A percentile compares a stretch with the other conserved stretches of the same genome.
These are phyloP conservation scores for Trichoderma parareesei DNA, from an alignment of 495 filamentous ascomycete species.

Conservation along the genomic window DNA sequence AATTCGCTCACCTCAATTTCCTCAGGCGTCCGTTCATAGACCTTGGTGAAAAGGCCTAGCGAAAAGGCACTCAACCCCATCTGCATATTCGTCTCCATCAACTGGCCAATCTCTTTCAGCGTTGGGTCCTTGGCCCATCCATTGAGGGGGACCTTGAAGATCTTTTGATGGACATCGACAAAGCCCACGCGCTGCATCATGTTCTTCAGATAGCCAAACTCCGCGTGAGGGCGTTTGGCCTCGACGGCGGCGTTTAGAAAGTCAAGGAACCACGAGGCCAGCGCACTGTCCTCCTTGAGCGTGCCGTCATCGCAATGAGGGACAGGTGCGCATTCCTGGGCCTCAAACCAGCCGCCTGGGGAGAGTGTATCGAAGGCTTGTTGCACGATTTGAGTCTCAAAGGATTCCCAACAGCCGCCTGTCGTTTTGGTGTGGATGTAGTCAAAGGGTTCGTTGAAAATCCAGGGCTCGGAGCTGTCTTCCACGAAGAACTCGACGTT, in stretches of 20 bases:
- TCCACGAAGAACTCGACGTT: conserved; percentile 42
- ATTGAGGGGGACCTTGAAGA: conserved; percentile 51
- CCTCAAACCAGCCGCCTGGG: conserved; percentile 60
- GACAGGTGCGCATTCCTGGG: conserved; percentile 52
- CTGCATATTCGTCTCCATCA: conserved; percentile 28
- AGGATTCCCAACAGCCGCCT: conserved; percentile 38
- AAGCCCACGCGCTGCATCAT: conserved; percentile 57
- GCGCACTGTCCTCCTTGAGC: conserved; percentile 33
- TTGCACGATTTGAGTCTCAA: conserved; percentile 29
- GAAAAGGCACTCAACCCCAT: conserved; percentile 27
- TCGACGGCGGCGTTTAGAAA: conserved; percentile 39
- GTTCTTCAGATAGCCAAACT: conserved; percentile 42
- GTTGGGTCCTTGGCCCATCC: conserved; percentile 33
- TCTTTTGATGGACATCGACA: conserved; percentile 49
- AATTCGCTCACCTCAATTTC: conserved; percentile 32
- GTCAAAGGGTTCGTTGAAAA: conserved; percentile 27
- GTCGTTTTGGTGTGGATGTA: conserved; percentile 44
- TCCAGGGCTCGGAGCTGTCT: conserved; percentile 27
- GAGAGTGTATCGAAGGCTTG: conserved; percentile 41
- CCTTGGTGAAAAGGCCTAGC: conserved; percentile 19
- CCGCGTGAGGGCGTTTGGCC: conserved; percentile 42
- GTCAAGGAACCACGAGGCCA: conserved; percentile 46
- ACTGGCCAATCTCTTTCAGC: conserved; percentile 25
- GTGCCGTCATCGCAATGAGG: conserved; percentile 54
- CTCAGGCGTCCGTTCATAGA: conserved; percentile 33